phyloP scores from a whole-genome alignment of 352 stramenopile genomes.

The Phytophthora gonapodyides region DNA sequence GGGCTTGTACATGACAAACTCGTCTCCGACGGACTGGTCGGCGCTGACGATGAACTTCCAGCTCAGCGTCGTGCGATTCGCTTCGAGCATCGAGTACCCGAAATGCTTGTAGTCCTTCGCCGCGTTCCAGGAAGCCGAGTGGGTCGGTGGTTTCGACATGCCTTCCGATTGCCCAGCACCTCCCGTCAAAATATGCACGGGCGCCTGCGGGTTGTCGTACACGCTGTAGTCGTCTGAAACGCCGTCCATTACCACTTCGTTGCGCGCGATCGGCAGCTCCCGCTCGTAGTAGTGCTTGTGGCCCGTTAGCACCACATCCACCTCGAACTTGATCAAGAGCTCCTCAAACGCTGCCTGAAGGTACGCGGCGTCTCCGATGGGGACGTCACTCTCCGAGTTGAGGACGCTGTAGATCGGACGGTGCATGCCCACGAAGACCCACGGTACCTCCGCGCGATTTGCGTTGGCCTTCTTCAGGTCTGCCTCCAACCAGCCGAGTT shows the following conservation, averaged over 20 bases:
- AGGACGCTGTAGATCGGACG: constrained; percentile 67
- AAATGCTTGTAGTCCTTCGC: constrained; percentile 47
- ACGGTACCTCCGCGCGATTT: constrained; percentile 56
- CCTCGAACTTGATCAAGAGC: constrained; percentile 85
- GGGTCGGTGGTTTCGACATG: constrained; percentile 22
- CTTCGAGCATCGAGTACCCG: constrained; percentile 48
- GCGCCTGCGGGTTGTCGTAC: constrained; percentile 63
- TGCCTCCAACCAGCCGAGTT: constrained; percentile 52
- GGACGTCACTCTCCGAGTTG: constrained; percentile 20
- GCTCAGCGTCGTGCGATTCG: constrained; percentile 34
- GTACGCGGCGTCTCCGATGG: constrained; percentile 17
- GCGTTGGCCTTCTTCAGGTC: constrained; percentile 63
- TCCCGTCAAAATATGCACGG: constrained; percentile 72
- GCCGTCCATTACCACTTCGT: constrained; percentile 44
- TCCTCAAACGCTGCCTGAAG: constrained; percentile 79
- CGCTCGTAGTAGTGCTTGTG: constrained; percentile 90
- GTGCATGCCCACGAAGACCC: constrained; percentile 79
- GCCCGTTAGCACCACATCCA: constrained; percentile 85
- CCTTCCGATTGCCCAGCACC: constrained; percentile 65
- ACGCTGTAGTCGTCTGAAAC: constrained; percentile 54
- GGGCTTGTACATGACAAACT: constrained; percentile 44
- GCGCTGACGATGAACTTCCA: constrained; percentile 41
- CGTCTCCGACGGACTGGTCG: constrained; percentile 35
- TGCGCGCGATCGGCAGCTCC: constrained; percentile 58
- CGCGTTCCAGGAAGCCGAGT: constrained; percentile 49